Evolutionary conservation across 768 basidiomycete genomes (phyloP), one percentile per base, ranked within the genome.

Genomic region (Tulasnella sp.): DNA sequence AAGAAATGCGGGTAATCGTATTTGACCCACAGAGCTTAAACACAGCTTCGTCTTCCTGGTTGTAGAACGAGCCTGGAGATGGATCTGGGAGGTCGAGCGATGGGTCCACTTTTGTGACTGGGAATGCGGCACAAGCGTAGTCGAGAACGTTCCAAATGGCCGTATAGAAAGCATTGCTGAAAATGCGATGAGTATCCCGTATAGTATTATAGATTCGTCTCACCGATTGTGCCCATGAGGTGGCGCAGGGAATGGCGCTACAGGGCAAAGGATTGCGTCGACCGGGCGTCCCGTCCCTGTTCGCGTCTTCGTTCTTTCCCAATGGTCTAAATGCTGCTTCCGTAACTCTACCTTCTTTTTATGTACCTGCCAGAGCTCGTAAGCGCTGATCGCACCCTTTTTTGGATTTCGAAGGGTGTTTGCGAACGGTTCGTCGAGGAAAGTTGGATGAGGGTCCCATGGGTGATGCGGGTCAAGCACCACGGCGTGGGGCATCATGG

Each of bases 251-350:
- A 85, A 90, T 1, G 91, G 86, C 1, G 90, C 90, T 2, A 85
- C 86, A 29, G 93, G 91, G 2, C 86, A 84, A 46, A 94, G 90
- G 80, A 95, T 89, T 1, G 91, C 92, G 82, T 94, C 93, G 9
- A 94, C 87, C 5, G 92, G 91, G 2, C 93, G 84, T 1, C 91
- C 91, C 0, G 92, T 94, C 0, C 88, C 88, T 0, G 92, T 93
- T 18, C 81, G 70, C 0, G 75, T 79, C 13, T 80, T 84, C 0
- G 90, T 91, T 5, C 83, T 85, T 73, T 90, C 86, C 92, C 92
- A 93, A 72, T 88, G 83, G 70, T 90, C 87, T 69, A 92, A 83
- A 81, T 92, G 89, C 72, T 86, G 85, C 80, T 89, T 85, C 35
- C 91, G 87, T 42, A 91, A 80, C 15, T 86, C 85, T 5, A 83